phyloP scores from a whole-genome alignment of 805 yeast genomes.

The Cyberlindnera americana region DNA sequence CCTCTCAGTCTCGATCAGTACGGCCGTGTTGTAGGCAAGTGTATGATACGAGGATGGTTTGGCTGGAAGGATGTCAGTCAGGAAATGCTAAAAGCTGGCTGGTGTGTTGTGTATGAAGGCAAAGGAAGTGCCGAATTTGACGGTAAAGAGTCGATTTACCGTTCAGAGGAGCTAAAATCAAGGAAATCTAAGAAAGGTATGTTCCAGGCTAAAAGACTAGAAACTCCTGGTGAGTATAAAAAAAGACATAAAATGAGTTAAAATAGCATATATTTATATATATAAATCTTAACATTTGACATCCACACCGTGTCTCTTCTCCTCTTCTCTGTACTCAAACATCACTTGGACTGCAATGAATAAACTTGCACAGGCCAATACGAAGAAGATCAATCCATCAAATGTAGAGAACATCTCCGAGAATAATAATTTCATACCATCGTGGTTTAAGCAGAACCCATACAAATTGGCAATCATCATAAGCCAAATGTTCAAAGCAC shows the following conservation, averaged over 20 bases:
- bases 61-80: constrained; percentile 79
- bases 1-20: constrained; percentile 87
- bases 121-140: constrained; percentile 82
- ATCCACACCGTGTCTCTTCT: constrained; percentile 77
- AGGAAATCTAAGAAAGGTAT: constrained; percentile 56
- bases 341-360: constrained; percentile 88
- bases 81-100: constrained; percentile 80
- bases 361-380: constrained; percentile 58
- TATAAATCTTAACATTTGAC: constrained; percentile 65
- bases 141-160: constrained; percentile 60
- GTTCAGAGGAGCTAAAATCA: constrained; percentile 58
- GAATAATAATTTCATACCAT: constrained; percentile 69
- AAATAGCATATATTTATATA: no score
- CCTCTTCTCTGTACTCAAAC: constrained; percentile 90
- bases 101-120: constrained; percentile 87
- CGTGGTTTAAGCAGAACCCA: constrained; percentile 91
- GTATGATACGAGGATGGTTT: constrained; percentile 50
- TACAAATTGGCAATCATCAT: constrained; percentile 96
- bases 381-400: constrained; percentile 60
- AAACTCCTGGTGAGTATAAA: constrained; percentile 81
- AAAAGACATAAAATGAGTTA: constrained; percentile 30
- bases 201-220: constrained; percentile 52
- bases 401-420: constrained; percentile 68
- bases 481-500: constrained; percentile 88
- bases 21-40: constrained; percentile 77